phyloP scores from a whole-genome alignment of 495 filamentous ascomycete species.

The Trichoderma gamsii region DNA sequence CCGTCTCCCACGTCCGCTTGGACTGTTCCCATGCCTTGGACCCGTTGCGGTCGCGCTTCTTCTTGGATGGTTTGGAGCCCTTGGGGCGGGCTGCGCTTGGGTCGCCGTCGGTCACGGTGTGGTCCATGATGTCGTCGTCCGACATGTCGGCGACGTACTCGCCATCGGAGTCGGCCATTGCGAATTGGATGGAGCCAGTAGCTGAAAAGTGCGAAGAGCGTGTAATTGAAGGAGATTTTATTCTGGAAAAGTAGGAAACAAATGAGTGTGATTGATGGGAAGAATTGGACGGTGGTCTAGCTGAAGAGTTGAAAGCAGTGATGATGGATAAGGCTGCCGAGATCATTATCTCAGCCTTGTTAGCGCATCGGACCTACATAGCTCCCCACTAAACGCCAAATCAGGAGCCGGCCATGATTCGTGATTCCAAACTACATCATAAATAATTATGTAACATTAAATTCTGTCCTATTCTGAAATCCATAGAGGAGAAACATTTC shows the following conservation, averaged over 20 bases:
- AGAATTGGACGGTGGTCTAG: not conserved
- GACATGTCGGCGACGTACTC: constrained; percentile 74
- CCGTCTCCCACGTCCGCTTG: constrained; percentile 42
- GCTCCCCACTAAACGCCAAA: not conserved
- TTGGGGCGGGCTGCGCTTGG: constrained; percentile 3
- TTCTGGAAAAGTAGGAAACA: not conserved
- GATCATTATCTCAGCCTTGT: constrained; percentile 5
- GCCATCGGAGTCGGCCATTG: constrained; percentile 72
- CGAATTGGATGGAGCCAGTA: constrained; percentile 7
- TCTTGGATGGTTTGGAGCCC: constrained; percentile 16
- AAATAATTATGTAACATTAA: not conserved
- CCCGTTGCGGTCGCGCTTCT: constrained; percentile 24
- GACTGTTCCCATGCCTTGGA: constrained; percentile 45
- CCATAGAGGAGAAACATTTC: not conserved
- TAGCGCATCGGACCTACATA: not conserved
- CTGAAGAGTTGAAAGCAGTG: not conserved
- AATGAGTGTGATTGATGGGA: not conserved
- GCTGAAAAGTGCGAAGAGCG: not conserved
- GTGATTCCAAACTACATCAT: not conserved
- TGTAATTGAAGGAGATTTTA: not conserved
- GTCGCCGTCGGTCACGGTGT: constrained; percentile 32
- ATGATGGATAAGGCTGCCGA: constrained; percentile 8
- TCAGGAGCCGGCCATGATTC: not conserved
- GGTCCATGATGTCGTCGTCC: constrained; percentile 64
- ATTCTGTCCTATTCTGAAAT: not conserved